A percentile compares a stretch with the other conserved stretches of the same genome.
Conservation (phyloP, 2,329 filamentous ascomycete genomes). For the Colletotrichum viniferum region DNA sequence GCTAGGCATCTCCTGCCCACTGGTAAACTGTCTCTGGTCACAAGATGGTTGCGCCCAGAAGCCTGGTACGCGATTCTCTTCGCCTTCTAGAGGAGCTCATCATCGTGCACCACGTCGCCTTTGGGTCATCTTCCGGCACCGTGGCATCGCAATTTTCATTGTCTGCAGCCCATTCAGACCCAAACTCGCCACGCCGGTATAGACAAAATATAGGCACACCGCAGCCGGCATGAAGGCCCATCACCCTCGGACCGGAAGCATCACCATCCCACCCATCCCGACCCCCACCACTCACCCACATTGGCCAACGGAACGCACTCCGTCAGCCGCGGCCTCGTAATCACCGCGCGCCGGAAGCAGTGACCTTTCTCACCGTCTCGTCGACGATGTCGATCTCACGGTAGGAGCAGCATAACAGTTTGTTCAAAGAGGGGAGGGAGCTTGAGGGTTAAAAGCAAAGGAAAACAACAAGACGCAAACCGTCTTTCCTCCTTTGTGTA, state of each 20-base stretch:
- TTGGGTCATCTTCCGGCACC: not conserved
- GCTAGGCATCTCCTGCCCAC: no score
- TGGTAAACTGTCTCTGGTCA: no score
- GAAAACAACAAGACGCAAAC: not conserved
- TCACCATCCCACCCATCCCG: not conserved
- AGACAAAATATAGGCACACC: not conserved
- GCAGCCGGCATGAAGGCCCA: not conserved
- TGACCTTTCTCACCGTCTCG: not conserved
- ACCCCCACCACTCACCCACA: not conserved
- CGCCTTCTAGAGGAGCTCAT: no score
- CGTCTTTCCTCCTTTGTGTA: not conserved
- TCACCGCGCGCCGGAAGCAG: not conserved
- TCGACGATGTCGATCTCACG: not conserved
- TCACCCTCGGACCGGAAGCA: not conserved
- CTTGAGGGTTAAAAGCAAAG: not conserved
- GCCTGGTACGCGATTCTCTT: accelerated
- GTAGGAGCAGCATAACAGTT: not conserved
- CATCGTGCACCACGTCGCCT: no score
- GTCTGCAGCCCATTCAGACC: not conserved
- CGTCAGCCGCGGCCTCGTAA: not conserved
- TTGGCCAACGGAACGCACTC: not conserved
- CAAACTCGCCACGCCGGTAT: not conserved
- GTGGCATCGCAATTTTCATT: not conserved
- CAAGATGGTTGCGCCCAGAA: no score
- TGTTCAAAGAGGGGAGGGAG: not conserved